Conservation (phyloP, 345 rosid species). For the Anacardium occidentale region DNA sequence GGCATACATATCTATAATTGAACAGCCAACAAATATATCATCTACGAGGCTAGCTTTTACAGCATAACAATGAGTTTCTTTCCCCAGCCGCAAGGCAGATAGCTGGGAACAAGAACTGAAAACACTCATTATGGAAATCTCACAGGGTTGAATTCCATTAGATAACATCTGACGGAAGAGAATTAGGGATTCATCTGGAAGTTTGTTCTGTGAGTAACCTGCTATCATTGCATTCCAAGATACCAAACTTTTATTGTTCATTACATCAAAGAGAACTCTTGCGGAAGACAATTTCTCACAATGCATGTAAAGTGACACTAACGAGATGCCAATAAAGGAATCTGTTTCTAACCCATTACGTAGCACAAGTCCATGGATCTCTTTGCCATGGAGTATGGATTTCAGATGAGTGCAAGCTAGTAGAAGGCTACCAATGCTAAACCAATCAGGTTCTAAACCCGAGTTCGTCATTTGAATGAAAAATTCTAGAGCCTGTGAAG, state of each 20-base stretch:
- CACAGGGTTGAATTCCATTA: constrained; percentile 38
- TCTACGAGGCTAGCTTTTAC: constrained; percentile 35
- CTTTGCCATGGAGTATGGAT: constrained; percentile 41
- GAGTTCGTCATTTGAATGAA: constrained; percentile 41
- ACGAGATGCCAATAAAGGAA: constrained; percentile 40
- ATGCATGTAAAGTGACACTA: constrained; percentile 55
- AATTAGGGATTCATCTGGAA: constrained; percentile 46
- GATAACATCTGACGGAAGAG: constrained; percentile 50
- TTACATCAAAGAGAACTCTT: constrained; percentile 41
- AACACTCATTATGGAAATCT: constrained; percentile 39
- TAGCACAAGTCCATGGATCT: constrained; percentile 51
- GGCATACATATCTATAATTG: constrained; percentile 66
- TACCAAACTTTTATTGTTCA: constrained; percentile 46
- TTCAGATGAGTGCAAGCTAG: constrained; percentile 50
- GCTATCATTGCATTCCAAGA: constrained; percentile 63
- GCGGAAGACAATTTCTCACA: constrained; percentile 47
- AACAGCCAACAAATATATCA: constrained; percentile 43
- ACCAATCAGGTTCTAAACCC: constrained; percentile 47
- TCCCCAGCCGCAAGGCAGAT: constrained; percentile 56
- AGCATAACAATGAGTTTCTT: constrained; percentile 58
- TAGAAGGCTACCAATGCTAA: constrained; percentile 55
- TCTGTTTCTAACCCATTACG: constrained; percentile 47
- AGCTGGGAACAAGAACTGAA: constrained; percentile 57
- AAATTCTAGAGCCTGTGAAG: constrained; percentile 43
- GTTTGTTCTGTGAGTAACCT: constrained; percentile 54